Percentiles rank a stretch among this genome's conserved stretches.
Conservation (phyloP, 495 filamentous ascomycete genomes). For the Lasiosphaeria miniovina region DNA sequence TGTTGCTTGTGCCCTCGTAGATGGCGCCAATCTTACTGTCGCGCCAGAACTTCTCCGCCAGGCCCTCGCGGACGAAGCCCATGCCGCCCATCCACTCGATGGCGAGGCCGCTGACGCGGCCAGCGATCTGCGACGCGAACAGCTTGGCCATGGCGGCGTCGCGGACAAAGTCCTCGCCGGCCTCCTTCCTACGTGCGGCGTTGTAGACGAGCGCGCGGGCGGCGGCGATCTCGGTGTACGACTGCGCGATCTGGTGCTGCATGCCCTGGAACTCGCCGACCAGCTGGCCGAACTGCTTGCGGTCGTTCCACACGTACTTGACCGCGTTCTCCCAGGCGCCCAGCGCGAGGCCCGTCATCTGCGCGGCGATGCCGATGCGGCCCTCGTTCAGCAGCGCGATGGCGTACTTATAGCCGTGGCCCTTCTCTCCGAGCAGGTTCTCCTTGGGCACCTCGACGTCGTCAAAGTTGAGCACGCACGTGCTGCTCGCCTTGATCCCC, state of each 20-base stretch:
- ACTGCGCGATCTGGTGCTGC: slow-evolving; percentile 97
- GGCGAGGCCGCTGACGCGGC: slow-evolving; percentile 77
- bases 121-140: slow-evolving; percentile 89
- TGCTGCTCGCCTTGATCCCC: slow-evolving; percentile 90
- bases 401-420: slow-evolving; percentile 96
- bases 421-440: slow-evolving; percentile 83
- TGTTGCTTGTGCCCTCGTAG: slow-evolving; percentile 86
- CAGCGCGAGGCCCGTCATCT: slow-evolving; percentile 96
- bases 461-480: slow-evolving; percentile 96
- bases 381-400: slow-evolving; percentile 97
- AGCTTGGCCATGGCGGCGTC: slow-evolving; percentile 99
- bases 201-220: slow-evolving; percentile 94
- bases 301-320: slow-evolving; percentile 86
- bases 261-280: slow-evolving; percentile 98
- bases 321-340: slow-evolving; percentile 97
- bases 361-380: slow-evolving; percentile 93
- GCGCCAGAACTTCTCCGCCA: slow-evolving; percentile 96
- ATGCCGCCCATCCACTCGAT: slow-evolving; percentile 99
- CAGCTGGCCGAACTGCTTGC: slow-evolving; percentile 90
- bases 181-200: slow-evolving; percentile 96
- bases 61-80: slow-evolving; percentile 91
- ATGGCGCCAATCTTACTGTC: slow-evolving; percentile 99
- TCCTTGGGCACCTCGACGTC: slow-evolving; percentile 85
- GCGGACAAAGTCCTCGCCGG: slow-evolving; percentile 87
- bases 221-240: slow-evolving; percentile 88